These are phyloP conservation scores for Ophiostoma novo-ulmi DNA, from an alignment of 2,329 filamentous ascomycete genomes.

Conservation along the genomic window DNA sequence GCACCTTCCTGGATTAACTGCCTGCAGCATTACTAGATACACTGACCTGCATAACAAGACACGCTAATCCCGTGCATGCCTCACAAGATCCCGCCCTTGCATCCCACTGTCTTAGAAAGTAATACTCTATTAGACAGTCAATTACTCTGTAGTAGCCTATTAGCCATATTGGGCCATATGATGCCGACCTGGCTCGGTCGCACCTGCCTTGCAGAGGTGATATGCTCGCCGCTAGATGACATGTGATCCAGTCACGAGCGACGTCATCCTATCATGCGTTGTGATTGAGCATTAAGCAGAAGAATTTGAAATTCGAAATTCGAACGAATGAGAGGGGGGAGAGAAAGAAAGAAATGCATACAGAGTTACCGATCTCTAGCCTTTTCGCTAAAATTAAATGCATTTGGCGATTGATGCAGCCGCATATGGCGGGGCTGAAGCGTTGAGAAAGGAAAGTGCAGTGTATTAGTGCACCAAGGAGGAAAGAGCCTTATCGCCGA, in stretches of 20 bases:
- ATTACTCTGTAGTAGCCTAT: background rate
- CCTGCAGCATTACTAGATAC: background rate
- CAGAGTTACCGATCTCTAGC: background rate
- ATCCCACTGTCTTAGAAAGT: slow-evolving; percentile 1
- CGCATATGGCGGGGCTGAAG: slow-evolving; percentile 1
- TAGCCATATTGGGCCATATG: background rate
- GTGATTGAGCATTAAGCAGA: background rate
- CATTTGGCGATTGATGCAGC: background rate
- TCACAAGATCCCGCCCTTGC: slow-evolving; percentile 12
- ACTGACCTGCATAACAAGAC: slow-evolving; percentile 8
- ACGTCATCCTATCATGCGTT: background rate
- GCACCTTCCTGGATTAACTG: background rate
- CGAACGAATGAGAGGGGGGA: no score
- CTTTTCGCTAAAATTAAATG: background rate
- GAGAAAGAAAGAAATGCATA: background rate
- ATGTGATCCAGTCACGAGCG: slow-evolving; percentile 1
- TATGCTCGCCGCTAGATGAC: background rate
- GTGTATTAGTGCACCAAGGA: background rate
- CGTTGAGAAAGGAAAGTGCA: background rate
- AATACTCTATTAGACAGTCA: background rate
- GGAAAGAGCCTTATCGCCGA: slow-evolving; percentile 17
- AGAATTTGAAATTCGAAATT: background rate
- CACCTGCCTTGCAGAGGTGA: background rate
- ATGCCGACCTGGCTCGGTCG: slow-evolving; percentile 7
- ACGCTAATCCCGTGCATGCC: slow-evolving; percentile 7